Conservation (phyloP, 2,329 filamentous ascomycete genomes). For the Cladophialophora carrionii region DNA sequence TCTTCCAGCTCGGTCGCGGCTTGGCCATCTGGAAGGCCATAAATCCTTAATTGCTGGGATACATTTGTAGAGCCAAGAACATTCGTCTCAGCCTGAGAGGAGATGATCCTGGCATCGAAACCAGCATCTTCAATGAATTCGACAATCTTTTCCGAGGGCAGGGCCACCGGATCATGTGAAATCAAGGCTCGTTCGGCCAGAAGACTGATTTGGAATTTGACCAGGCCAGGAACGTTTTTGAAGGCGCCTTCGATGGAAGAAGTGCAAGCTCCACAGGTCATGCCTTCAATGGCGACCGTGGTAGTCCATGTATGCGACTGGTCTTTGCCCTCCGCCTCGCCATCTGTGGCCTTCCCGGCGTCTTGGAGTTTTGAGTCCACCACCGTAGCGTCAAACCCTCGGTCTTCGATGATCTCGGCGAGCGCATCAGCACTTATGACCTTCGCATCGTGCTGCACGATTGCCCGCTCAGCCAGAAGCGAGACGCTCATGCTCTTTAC, state of each 20-base stretch:
- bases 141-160: slow-evolving; percentile 73
- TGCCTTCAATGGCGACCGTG: slow-evolving; percentile 87
- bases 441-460: slow-evolving; percentile 74
- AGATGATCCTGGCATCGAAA: slow-evolving; percentile 82
- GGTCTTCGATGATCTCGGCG: slow-evolving; percentile 63
- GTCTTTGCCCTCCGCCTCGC: slow-evolving; percentile 39
- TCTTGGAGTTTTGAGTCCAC: slow-evolving; percentile 64
- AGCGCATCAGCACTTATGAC: slow-evolving; percentile 58
- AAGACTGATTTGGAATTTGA: slow-evolving; percentile 93
- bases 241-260: slow-evolving; percentile 87
- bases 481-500: slow-evolving; percentile 80
- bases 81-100: slow-evolving; percentile 66
- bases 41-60: slow-evolving; percentile 79
- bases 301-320: slow-evolving; percentile 63
- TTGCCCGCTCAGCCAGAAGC: slow-evolving; percentile 79
- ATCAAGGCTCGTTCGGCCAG: slow-evolving; percentile 90
- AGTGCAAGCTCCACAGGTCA: slow-evolving; percentile 97
- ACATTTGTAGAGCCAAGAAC: slow-evolving; percentile 61
- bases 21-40: slow-evolving; percentile 72
- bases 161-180: slow-evolving; percentile 73
- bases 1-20: slow-evolving; percentile 74
- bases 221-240: slow-evolving; percentile 71
- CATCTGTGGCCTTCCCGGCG: slow-evolving; percentile 42
- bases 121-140: slow-evolving; percentile 87
- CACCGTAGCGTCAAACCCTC: slow-evolving; percentile 79